phyloP scores from a whole-genome alignment of 78 protist species.

The Cavenderia fasciculata region DNA sequence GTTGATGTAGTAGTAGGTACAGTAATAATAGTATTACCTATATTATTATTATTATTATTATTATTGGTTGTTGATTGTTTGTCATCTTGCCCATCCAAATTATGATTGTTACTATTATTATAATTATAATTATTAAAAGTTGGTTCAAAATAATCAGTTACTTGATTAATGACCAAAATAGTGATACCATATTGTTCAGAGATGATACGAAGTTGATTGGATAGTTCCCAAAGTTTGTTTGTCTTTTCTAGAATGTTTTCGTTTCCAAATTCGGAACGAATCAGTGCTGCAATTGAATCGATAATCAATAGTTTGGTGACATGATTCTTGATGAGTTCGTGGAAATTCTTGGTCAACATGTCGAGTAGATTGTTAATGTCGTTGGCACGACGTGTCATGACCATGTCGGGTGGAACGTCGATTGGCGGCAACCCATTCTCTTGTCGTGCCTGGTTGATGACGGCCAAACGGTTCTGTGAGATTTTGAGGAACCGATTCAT shows the following conservation, averaged over 20 bases:
- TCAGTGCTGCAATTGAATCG: slow-evolving; percentile 75
- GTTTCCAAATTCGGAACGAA: slow-evolving; percentile 49
- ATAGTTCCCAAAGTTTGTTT: slow-evolving; percentile 24
- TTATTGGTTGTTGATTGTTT: neutral
- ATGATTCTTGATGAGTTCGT: slow-evolving; percentile 2
- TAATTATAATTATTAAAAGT: neutral
- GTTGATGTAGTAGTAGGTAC: too few species aligned
- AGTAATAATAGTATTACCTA: too few species aligned
- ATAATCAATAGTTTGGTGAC: slow-evolving; percentile 31
- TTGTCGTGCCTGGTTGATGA: neutral
- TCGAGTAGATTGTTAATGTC: neutral
- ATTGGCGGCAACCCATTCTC: neutral
- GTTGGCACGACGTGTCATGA: slow-evolving; percentile 11
- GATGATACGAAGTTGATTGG: slow-evolving; percentile 28
- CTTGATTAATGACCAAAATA: slow-evolving; percentile 54
- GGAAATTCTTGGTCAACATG: neutral
- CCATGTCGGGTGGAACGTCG: neutral
- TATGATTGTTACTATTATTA: neutral
- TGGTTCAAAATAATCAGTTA: slow-evolving; percentile 34
- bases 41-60: neutral
- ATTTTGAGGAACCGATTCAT: neutral
- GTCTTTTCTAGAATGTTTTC: slow-evolving; percentile 36
- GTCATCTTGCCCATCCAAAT: neutral
- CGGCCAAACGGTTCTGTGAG: neutral
- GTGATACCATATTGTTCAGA: slow-evolving; percentile 63